phyloP scores from a whole-genome alignment of 768 basidiomycete species.

The Kwoniella botswanensis region DNA sequence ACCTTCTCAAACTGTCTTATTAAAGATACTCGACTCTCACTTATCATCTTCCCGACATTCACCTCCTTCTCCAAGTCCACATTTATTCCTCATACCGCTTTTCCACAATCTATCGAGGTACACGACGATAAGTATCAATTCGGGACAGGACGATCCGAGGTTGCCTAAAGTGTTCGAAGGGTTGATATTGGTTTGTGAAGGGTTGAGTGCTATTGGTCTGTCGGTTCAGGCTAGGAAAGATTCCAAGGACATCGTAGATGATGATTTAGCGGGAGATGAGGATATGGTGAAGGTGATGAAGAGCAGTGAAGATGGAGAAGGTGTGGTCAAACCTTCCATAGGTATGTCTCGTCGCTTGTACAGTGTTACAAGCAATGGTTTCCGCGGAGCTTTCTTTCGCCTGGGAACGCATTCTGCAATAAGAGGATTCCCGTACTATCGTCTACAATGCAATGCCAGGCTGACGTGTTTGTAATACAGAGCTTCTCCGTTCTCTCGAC shows the following conservation, averaged over 20 bases:
- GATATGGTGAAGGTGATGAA: slow-evolving; percentile 37
- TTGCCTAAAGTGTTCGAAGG: slow-evolving; percentile 79
- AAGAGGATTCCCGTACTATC: no score
- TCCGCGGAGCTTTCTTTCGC: no score
- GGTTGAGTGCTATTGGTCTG: slow-evolving; percentile 67
- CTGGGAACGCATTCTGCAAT: no score
- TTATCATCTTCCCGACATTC: slow-evolving; percentile 58
- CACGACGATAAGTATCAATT: slow-evolving; percentile 34
- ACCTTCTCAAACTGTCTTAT: slow-evolving; percentile 82
- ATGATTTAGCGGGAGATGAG: slow-evolving; percentile 22
- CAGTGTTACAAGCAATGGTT: background rate
- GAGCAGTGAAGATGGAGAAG: slow-evolving; percentile 53
- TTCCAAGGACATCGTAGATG: slow-evolving; percentile 40
- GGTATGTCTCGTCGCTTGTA: slow-evolving; percentile 60
- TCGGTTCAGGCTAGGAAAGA: slow-evolving; percentile 62
- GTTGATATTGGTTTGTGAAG: slow-evolving; percentile 76
- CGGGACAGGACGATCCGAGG: slow-evolving; percentile 63
- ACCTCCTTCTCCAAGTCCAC: slow-evolving; percentile 11
- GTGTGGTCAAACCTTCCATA: slow-evolving; percentile 66
- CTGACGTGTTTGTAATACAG: slow-evolving; percentile 58
- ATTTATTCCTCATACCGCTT: slow-evolving; percentile 65
- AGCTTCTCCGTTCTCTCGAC: slow-evolving; percentile 74
- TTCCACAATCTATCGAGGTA: slow-evolving; percentile 71
- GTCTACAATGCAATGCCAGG: background rate
- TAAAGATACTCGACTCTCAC: slow-evolving; percentile 86